Percentiles rank a stretch among this genome's conserved stretches.
phyloP scores from a whole-genome alignment of 2,329 filamentous ascomycete species.

The Fusarium tanahbumbuense region DNA sequence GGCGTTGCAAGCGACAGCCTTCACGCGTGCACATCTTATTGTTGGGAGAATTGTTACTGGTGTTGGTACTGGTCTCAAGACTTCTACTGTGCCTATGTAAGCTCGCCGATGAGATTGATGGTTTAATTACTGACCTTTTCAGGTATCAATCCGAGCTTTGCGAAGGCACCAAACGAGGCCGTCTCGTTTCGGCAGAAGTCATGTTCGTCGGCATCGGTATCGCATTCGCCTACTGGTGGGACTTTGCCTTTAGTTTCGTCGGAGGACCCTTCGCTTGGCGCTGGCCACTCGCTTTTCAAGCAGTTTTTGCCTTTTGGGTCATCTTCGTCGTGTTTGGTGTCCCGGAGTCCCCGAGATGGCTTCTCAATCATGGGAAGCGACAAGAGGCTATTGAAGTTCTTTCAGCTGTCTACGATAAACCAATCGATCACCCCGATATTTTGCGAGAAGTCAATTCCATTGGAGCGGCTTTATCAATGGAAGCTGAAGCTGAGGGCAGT shows the following conservation, averaged over 20 bases:
- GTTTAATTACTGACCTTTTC: not conserved
- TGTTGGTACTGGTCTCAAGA: conserved; percentile 58
- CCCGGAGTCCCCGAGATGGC: conserved; percentile 57
- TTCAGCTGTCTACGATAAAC: conserved; percentile 55
- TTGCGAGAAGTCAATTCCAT: conserved; percentile 53
- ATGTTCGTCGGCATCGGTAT: conserved; percentile 55
- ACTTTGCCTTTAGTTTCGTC: conserved; percentile 50
- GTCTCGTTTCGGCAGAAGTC: conserved; percentile 62
- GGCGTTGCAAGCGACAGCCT: conserved; percentile 64
- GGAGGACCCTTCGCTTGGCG: conserved; percentile 44
- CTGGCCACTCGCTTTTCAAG: conserved; percentile 47
- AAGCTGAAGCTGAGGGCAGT: conserved; percentile 46
- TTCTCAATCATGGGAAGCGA: conserved; percentile 51
- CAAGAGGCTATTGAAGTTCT: conserved; percentile 53
- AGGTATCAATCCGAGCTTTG: conserved; percentile 54
- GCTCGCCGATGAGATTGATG: fast-evolving
- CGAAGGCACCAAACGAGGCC: conserved; percentile 56
- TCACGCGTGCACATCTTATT: conserved; percentile 60
- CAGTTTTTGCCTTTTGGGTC: conserved; percentile 51
- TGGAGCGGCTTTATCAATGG: conserved; percentile 55
- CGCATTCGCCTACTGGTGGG: conserved; percentile 57
- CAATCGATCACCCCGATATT: conserved; percentile 47
- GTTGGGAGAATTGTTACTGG: conserved; percentile 62
- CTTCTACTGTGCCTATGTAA: conserved; percentile 53
- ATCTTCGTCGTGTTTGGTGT: conserved; percentile 52